Conservation (phyloP, 257 asterid genomes). For the Henckelia pumila region DNA sequence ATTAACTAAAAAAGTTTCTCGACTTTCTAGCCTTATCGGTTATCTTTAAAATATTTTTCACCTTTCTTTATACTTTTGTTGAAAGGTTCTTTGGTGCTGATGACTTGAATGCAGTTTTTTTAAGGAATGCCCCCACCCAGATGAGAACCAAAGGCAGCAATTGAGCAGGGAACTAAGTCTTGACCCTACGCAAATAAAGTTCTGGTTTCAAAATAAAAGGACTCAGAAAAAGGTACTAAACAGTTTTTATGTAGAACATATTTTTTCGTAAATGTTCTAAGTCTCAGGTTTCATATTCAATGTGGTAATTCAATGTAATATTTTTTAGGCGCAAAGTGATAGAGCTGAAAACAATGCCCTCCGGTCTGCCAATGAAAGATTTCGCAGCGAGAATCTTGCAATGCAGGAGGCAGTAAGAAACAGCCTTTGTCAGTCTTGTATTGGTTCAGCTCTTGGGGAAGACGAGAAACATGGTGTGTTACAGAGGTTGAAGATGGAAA, state of each 20-base stretch:
- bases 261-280: not conserved
- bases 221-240: constrained; percentile 51
- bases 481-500: constrained; percentile 46
- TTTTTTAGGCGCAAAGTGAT: constrained; percentile 48
- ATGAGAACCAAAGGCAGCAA: constrained; percentile 51
- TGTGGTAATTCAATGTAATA: not conserved
- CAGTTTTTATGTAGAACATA: not conserved
- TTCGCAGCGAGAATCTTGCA: constrained; percentile 52
- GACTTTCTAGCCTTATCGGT: not conserved
- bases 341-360: constrained; percentile 50
- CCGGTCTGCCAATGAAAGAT: constrained; percentile 48
- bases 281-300: not conserved
- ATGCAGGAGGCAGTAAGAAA: constrained; percentile 47
- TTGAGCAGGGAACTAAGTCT: constrained; percentile 52
- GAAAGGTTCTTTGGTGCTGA: not conserved
- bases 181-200: constrained; percentile 57
- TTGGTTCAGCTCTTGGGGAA: constrained; percentile 34
- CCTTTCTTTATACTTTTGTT: not conserved
- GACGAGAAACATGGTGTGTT: constrained; percentile 36
- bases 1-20: not conserved
- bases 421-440: constrained; percentile 41
- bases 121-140: constrained; percentile 58
- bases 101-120: constrained; percentile 42
- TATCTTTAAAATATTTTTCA: not conserved
- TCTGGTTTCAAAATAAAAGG: constrained; percentile 77